These are phyloP conservation scores for Neoboletus brunneissimus DNA, from an alignment of 768 basidiomycete genomes.

Conservation along the genomic window DNA sequence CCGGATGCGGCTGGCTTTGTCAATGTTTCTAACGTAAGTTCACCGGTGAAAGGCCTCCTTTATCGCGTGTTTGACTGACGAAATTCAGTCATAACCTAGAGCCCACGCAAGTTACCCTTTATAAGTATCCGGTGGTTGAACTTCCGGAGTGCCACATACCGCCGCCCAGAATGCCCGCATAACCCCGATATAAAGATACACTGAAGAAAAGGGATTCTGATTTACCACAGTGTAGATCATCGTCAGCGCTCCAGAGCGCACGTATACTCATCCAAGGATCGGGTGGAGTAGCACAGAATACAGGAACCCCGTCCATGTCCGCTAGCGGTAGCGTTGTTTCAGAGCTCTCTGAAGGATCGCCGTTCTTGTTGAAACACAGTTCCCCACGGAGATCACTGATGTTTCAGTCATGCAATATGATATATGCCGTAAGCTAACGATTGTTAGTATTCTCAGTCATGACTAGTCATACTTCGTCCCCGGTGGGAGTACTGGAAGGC, in stretches of 20 bases:
- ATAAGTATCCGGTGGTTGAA: conserved; percentile 8
- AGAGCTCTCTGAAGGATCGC: background rate
- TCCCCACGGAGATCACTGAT: background rate
- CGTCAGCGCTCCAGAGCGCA: background rate
- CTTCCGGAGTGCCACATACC: conserved; percentile 13
- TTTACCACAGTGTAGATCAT: conserved; percentile 15
- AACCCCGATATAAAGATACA: conserved; percentile 8
- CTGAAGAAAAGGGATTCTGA: conserved; percentile 2
- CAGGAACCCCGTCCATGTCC: background rate
- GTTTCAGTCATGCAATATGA: background rate
- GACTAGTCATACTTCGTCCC: background rate
- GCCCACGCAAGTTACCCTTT: background rate
- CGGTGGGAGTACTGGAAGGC: background rate
- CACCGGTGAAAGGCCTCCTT: background rate
- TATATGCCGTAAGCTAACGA: background rate
- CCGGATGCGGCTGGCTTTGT: background rate
- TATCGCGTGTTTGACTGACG: background rate
- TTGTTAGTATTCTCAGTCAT: background rate
- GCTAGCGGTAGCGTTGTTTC: too few species aligned
- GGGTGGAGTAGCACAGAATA: background rate
- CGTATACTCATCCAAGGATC: background rate
- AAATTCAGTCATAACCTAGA: too few species aligned
- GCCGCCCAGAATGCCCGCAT: background rate
- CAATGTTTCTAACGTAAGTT: background rate
- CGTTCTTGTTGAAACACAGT: background rate